Percentiles rank a stretch among this genome's conserved stretches.
Evolutionary conservation across 495 filamentous ascomycete genomes (phyloP).

Genomic region (Penicillium dipodomyicola): DNA sequence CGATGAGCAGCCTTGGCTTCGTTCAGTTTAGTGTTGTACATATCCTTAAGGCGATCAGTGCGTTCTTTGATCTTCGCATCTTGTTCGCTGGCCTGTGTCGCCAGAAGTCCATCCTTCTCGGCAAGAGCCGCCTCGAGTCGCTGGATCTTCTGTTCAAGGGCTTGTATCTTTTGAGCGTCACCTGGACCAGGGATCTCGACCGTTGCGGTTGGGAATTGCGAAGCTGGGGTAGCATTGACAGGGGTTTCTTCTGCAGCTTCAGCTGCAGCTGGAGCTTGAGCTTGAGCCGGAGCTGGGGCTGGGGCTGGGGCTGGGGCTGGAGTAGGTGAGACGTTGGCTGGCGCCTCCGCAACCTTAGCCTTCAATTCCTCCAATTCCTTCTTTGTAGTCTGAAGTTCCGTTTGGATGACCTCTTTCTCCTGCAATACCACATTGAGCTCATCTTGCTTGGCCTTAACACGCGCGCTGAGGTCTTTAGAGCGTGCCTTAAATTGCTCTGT

Average conservation of each 20-base stretch:
- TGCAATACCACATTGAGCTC: slow-evolving; percentile 43
- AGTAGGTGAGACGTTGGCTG: slow-evolving; percentile 14
- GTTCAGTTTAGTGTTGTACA: slow-evolving; percentile 65
- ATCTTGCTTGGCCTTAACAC: slow-evolving; percentile 50
- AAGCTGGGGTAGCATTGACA: slow-evolving; percentile 41
- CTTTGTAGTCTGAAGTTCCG: slow-evolving; percentile 47
- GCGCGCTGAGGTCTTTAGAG: slow-evolving; percentile 49
- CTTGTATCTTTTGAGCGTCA: slow-evolving; percentile 38
- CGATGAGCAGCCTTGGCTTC: slow-evolving; percentile 57
- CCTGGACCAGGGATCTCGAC: slow-evolving; percentile 24
- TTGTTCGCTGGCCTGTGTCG: slow-evolving; percentile 41
- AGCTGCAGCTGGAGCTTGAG: background rate
- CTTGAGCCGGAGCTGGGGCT: slow-evolving; percentile 2
- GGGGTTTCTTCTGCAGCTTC: slow-evolving; percentile 19
- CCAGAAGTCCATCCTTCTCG: slow-evolving; percentile 42
- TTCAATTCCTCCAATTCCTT: slow-evolving; percentile 42
- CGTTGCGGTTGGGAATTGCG: slow-evolving; percentile 35
- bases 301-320: background rate
- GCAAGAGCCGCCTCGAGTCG: slow-evolving; percentile 50
- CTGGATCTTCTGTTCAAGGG: slow-evolving; percentile 45
- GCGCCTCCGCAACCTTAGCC: slow-evolving; percentile 34
- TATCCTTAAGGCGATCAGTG: slow-evolving; percentile 68
- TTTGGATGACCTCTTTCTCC: slow-evolving; percentile 52
- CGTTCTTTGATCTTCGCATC: slow-evolving; percentile 63
- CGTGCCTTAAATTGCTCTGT: slow-evolving; percentile 60